Base-by-base conservation (phyloP, 805 yeast species). In the Myxozyma udenii region DNA sequence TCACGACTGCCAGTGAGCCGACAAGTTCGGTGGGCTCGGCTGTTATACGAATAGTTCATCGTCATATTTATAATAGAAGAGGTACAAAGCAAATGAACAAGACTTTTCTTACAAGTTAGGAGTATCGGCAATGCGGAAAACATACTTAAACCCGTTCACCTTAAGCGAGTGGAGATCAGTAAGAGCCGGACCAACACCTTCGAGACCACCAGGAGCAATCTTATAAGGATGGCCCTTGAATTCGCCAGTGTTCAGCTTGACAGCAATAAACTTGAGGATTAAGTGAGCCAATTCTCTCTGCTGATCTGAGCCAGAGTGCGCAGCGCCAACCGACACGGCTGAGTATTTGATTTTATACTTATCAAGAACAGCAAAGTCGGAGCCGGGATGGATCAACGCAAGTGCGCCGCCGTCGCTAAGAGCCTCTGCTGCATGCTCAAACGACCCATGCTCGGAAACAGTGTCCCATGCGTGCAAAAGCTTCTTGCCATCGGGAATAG, bases 101-200 rank as follows among this genome's bases (percentile, higher is more conserved):
- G n/a, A n/a, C n/a, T n/a, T n/a, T n/a, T n/a, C n/a, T 38, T 44
- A 44, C 18, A 44, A 18, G 19, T 38, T 24, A 16, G 42, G 42
- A 14, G 46, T 47, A 24, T 49, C 53, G 33, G 48, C 43, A 44
- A 49, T 44, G 14, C 41, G 24, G 44, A 49, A 49, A 9, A 44
- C 35, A 9, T 35, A 37, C 41, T 49, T 49, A n/a, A 40, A 22
- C 18, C 48, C 48, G 16, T 44, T 44, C 37, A 35, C 36, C 41
- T 44, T 37, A 25, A 32, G 28, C 23, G 21, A 26, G 19, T 37
- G 35, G 21, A 49, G 23, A 11, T 33, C 33, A 12, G 4, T 12
- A 23, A 49, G 38, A 11, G 37, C 44, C 2, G 14, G 14, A 11
- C n/a, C 40, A 11, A 49, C 49, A 12, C 49, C 53, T 9, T 24